Percentiles rank a stretch among this genome's conserved stretches.
Conservation (phyloP, 768 basidiomycete species). For the Cystofilobasidium bisporidii region DNA sequence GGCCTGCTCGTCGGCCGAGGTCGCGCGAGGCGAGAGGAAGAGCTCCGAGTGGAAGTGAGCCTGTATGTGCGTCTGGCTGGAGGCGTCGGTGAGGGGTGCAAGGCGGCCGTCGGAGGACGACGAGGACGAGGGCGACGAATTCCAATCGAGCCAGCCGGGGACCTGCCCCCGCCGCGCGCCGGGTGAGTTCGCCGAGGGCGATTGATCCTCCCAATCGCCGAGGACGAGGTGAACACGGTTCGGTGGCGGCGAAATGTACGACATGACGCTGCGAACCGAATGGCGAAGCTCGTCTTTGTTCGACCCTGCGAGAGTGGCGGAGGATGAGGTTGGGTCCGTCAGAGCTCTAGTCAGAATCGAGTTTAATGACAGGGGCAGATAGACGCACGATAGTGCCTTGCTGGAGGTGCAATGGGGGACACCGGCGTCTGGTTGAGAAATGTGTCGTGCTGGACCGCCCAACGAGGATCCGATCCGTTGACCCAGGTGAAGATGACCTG, state of each 20-base stretch:
- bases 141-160: constrained; percentile 26
- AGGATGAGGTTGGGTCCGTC: no score
- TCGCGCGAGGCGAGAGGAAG: neutral
- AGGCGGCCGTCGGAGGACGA: neutral
- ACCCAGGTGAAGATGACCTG: constrained; percentile 23
- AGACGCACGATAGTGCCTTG: constrained; percentile 17
- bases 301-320: neutral
- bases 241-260: neutral
- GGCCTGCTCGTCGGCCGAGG: neutral
- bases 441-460: constrained; percentile 1
- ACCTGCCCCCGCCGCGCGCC: constrained; percentile 15
- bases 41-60: constrained; percentile 18
- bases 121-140: neutral
- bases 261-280: constrained; percentile 13
- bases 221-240: constrained; percentile 22
- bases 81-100: neutral
- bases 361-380: neutral
- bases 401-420: constrained; percentile 4
- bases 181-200: no score
- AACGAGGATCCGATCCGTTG: constrained; percentile 18
- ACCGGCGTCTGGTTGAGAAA: constrained; percentile 3
- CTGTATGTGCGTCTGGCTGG: neutral
- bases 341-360: no score
- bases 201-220: constrained; percentile 19
- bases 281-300: constrained; percentile 23